Base-by-base conservation (phyloP, 164 flowering plant species). In the Chimonanthus praecox region DNA sequence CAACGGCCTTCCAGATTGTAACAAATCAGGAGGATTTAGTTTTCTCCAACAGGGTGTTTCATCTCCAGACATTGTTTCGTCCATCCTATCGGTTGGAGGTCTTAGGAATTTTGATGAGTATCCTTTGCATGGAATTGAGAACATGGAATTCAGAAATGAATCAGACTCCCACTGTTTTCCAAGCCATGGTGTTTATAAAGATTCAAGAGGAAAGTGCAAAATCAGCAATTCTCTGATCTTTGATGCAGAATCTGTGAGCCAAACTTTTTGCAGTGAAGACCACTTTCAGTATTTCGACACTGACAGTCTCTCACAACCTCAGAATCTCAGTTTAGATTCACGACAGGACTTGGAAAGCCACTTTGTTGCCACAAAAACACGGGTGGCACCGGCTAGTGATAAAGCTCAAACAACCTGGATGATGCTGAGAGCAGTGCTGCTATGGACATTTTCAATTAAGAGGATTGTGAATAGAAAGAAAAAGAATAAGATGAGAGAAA, bases 391-490 rank as follows among this genome's bases (percentile, higher is more conserved):
- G 75, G 3, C 47, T 44, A 16, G 16, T 66, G 46, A n/a, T 66
- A 66, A 66, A 13, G 68, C 68, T 66, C 82, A 83, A 62, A 83
- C 74, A 63, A 84, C 86, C 70, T 90, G 95, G 95, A 81, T 58
- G 50, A 82, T 82, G 78, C 73, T 90, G 13, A 83, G 47, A 44
- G 76, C 82, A 44, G 84, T 88, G 75, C 72, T 89, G 47, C 84
- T 78, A 76, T 90, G 89, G 83, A 66, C 3, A 46, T 66, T 66
- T 45, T 66, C 68, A 13, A 66, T 66, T 44, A 66, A 45, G 68
- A 66, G 68, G 68, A 78, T 75, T 72, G 68, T 75, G 20, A 71
- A 75, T 49, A 73, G 44, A 72, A 75, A 71, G 15, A 81, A 76
- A 67, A 78, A 64, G 71, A 70, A 50, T 43, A 64, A 21, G 71